Base-by-base conservation (phyloP, 1,139 yeast genomes). In the Sugiyamaella castrensis region DNA sequence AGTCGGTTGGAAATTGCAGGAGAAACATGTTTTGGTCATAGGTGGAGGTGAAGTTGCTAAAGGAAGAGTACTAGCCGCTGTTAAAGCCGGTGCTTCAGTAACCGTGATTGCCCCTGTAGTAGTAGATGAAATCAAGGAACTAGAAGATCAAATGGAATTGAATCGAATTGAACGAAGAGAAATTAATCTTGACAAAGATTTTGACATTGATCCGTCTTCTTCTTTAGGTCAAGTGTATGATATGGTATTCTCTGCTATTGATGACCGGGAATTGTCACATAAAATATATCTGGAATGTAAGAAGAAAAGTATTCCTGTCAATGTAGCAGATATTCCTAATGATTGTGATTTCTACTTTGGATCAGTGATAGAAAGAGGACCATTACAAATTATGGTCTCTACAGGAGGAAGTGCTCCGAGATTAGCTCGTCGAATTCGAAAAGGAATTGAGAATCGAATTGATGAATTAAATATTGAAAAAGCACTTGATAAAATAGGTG, bases 261-360 rank as follows among this genome's bases (percentile, higher is more conserved):
- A 85, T 62, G 89, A 84, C 61, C 85, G 85, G 48, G 74, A 72
- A 8, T 69, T 80, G 40, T 80, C 87, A 48, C 69, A 79, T 28
- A 68, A 71, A 55, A 80, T 87, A 15, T 86, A 83, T 65, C 74
- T 77, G 54, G 76, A 75, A 55, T 80, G 87, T 59, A 81, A 82
- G 12, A 47, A 52, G 37, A 46, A 53, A 30, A 54, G 80, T 12
- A 66, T 87, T 46, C 87, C 87, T 13, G 89, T 85, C 32, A 87
- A 87, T 63, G 84, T 87, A 38, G 95, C 95, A 1, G 96, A 87
- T 64, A 85, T 85, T 54, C 95, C 95, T 1, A 77, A 79, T 12
- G 70, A 82, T 54, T 87, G 96, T 69, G 96, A 87, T 65, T 87
- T 86, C 65, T 87, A 86, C 69, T 87, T 87, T 66, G 95, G 95